These are phyloP conservation scores for Cucurbita argyrosperma DNA, from an alignment of 306 rosid genomes.

Conservation along the genomic window DNA sequence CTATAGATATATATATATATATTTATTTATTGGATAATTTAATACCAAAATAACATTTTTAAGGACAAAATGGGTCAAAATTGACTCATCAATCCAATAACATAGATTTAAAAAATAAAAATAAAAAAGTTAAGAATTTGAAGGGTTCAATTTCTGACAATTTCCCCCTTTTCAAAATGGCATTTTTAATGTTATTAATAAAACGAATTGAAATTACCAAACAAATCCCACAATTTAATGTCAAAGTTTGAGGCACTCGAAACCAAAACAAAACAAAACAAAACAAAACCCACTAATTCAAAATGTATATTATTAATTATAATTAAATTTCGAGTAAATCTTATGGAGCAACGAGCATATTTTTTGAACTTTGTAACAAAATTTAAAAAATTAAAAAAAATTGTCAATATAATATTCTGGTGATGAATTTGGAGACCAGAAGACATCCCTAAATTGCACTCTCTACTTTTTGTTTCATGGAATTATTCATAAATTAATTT, in stretches of 20 bases:
- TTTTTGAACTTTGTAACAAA: slow-evolving; percentile 25
- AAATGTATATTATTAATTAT: neutral
- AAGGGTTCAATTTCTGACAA: neutral
- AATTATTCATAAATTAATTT: neutral
- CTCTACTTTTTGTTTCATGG: slow-evolving; percentile 2
- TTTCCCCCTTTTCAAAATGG: neutral
- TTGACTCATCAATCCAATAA: neutral
- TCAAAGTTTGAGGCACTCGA: neutral
- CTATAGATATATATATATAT: no score
- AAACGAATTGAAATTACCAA: neutral
- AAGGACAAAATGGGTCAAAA: no score
- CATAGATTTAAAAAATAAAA: neutral
- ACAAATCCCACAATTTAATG: slow-evolving; percentile 4
- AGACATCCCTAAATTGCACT: neutral
- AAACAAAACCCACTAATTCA: neutral
- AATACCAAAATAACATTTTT: no score
- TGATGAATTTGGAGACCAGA: neutral
- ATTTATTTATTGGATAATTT: no score
- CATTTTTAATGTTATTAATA: neutral
- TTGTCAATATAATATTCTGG: neutral
- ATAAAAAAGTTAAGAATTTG: neutral
- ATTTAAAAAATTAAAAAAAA: no score
- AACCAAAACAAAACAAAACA: neutral
- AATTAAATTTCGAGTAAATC: slow-evolving; percentile 10
- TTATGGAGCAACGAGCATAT: slow-evolving; percentile 22